These are phyloP conservation scores for Abelmoschus esculentus DNA, from an alignment of 345 rosid species.

Conservation along the genomic window DNA sequence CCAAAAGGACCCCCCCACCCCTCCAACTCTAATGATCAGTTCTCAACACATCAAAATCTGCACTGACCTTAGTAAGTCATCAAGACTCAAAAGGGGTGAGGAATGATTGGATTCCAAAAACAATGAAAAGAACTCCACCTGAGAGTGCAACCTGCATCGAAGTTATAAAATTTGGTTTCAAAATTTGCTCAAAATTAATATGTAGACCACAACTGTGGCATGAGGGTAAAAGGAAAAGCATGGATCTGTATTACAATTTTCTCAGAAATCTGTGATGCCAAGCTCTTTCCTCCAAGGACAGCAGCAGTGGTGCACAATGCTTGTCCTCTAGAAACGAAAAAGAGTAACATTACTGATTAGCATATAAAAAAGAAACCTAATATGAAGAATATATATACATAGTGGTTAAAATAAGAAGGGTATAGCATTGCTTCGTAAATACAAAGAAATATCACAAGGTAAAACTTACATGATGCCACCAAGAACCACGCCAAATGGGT, in stretches of 20 bases:
- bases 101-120: slow-evolving; percentile 86
- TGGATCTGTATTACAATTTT: slow-evolving; percentile 40
- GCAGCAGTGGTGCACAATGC: slow-evolving; percentile 91
- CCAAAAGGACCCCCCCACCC: not conserved
- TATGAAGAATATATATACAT: not conserved
- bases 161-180: slow-evolving; percentile 4
- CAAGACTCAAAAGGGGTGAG: slow-evolving; percentile 47
- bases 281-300: slow-evolving; percentile 90
- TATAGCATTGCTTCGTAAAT: not conserved
- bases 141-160: slow-evolving; percentile 71
- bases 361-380: not conserved
- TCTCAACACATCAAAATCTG: slow-evolving; percentile 6
- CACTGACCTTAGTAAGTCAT: slow-evolving; percentile 26
- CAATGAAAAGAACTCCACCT: slow-evolving; percentile 81
- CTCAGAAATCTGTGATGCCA: slow-evolving; percentile 96
- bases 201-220: slow-evolving; percentile 9
- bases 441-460: not conserved
- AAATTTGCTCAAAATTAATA: slow-evolving; percentile 2
- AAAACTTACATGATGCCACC: slow-evolving; percentile 71
- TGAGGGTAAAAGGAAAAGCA: not conserved
- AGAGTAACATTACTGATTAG: not conserved
- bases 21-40: not conserved
- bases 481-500: slow-evolving; percentile 79
- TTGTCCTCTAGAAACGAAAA: slow-evolving; percentile 50
- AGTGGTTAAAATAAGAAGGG: not conserved